Percentiles rank a stretch among this genome's conserved stretches.
Conservation (phyloP, 331 rosid genomes). For the Quercus tomentella region DNA sequence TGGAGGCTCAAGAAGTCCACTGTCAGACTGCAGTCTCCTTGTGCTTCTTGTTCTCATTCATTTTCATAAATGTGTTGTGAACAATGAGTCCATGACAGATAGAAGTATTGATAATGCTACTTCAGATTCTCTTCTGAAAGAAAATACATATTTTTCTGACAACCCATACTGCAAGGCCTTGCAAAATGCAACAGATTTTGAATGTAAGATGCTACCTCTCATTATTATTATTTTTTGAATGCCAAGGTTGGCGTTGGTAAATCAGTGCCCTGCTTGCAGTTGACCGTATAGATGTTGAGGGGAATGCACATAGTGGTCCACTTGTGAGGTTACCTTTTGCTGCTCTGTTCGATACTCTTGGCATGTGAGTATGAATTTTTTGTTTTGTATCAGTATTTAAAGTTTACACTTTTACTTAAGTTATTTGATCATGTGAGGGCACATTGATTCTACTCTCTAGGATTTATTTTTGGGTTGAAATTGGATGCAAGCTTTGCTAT, state of each 20-base stretch:
- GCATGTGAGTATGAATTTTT: constrained; percentile 57
- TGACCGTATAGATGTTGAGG: constrained; percentile 81
- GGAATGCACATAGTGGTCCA: constrained; percentile 58
- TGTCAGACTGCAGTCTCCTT: constrained; percentile 86
- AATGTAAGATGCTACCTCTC: constrained; percentile 56
- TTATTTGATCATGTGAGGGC: not conserved
- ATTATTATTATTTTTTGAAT: constrained; percentile 18
- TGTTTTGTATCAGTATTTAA: constrained; percentile 10
- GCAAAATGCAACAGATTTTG: constrained; percentile 76
- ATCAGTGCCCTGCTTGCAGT: constrained; percentile 54
- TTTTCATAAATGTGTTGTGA: constrained; percentile 68
- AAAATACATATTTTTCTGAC: constrained; percentile 54
- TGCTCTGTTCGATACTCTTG: constrained; percentile 82
- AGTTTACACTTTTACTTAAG: not conserved
- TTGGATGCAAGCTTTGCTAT: not conserved
- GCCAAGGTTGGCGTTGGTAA: constrained; percentile 15
- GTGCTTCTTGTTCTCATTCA: constrained; percentile 91
- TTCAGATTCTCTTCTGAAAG: constrained; percentile 58
- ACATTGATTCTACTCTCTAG: not conserved
- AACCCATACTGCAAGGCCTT: constrained; percentile 91
- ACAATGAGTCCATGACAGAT: constrained; percentile 33
- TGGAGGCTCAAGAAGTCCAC: constrained; percentile 64
- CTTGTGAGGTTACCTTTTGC: constrained; percentile 92
- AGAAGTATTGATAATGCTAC: constrained; percentile 38
- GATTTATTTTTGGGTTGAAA: not conserved